Evolutionary conservation across 768 basidiomycete species (phyloP), one percentile per base, ranked within the genome.

Genomic region (Rossbeevera mucosa): DNA sequence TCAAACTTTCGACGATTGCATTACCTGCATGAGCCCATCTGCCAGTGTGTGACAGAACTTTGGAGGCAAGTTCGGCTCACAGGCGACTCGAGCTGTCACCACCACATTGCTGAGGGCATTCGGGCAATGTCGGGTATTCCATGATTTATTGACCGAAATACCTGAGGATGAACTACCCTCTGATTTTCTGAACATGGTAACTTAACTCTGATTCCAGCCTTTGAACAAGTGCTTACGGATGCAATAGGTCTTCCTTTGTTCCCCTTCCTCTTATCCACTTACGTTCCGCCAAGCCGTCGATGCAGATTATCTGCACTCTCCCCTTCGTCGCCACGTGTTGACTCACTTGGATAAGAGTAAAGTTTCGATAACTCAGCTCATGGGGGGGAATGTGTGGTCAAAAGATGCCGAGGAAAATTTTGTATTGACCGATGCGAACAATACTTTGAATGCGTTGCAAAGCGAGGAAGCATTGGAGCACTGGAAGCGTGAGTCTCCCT

Each of bases 171-270:
- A 79, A 56, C 69, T 76, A 42, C 64, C 71, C 31, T 65, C 72
- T 1, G 78, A 81, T 24, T 82, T 88, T 63, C 71, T 85, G 48
- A 94, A 94, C 65, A 79, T 92, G 74, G 91, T 92, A 54, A 38
- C 18, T 11, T 38, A 47, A 78, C 71, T 8, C 12, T 51, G 31
- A 30, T 44, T 18, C 20, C 31, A 20, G 4, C 16, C 25, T 29
- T n/a, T 36, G 4, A 16, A 48, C 33, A 30, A 16, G n/a, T 46
- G 43, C 57, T 64, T 12, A 64, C n/a, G 1, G 7, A 7, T 33
- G 40, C 7, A 14, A 21, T 52, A 94, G 93, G 86, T 92, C 14
- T 80, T 93, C 61, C 86, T 95, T 71, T 95, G 94, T 68, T 86
- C 85, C 0, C 70, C 74, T 22, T 80, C 83, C 11, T 40, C 72